These are phyloP conservation scores for Friedmanniomyces endolithicus DNA, from an alignment of 495 filamentous ascomycete genomes.

Conservation along the genomic window DNA sequence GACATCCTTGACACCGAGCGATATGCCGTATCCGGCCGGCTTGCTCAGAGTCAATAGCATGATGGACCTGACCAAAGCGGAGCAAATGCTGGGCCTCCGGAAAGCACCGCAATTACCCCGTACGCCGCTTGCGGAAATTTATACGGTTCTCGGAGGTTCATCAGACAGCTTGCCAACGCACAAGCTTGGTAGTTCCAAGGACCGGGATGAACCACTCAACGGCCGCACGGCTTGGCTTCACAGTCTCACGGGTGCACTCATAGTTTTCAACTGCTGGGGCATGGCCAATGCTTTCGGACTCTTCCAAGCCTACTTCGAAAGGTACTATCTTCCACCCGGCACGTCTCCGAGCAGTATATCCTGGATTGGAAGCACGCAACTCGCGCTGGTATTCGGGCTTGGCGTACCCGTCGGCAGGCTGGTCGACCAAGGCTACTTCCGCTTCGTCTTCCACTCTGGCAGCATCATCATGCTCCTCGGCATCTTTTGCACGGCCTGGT, in stretches of 20 bases:
- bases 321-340: slow-evolving; percentile 8
- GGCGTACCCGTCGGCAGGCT: slow-evolving; percentile 24
- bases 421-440: slow-evolving; percentile 28
- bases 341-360: slow-evolving; percentile 22
- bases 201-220: slow-evolving; percentile 4
- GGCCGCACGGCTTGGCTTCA: slow-evolving; percentile 19
- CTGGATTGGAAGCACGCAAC: slow-evolving; percentile 29
- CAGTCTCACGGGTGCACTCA: neutral
- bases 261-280: slow-evolving; percentile 21
- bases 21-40: neutral
- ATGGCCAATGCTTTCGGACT: slow-evolving; percentile 23
- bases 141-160: neutral
- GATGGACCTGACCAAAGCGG: neutral
- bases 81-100: neutral
- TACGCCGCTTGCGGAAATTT: neutral
- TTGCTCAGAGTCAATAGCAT: neutral
- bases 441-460: slow-evolving; percentile 21
- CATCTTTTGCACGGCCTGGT: slow-evolving; percentile 17
- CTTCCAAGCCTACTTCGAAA: slow-evolving; percentile 27
- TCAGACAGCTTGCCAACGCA: neutral
- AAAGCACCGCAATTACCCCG: neutral
- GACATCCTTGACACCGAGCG: neutral
- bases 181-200: neutral
- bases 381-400: slow-evolving; percentile 25
- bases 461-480: slow-evolving; percentile 14